Base-by-base conservation (phyloP, 139 green algal species). In the Bryopsis sp. region DNA sequence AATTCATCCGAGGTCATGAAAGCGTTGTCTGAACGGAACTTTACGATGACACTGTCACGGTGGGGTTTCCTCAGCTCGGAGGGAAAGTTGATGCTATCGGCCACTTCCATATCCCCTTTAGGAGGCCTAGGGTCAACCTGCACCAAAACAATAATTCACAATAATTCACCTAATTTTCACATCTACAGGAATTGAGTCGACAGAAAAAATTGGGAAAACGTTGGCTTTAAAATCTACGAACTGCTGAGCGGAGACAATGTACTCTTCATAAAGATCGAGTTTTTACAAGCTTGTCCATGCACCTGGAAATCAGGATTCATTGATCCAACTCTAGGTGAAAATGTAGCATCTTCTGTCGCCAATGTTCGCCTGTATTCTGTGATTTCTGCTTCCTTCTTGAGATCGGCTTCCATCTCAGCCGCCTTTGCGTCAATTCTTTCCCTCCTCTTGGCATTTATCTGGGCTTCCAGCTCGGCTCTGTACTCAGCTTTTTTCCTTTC, bases 1-100 rank as follows among this genome's bases (percentile, higher is more conserved):
- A 76, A 29, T 64, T 76, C 70, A 36, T 43, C 35, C 3, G 61
- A 48, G 28, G 70, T 76, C 70, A 76, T 76, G 62, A 58, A 76
- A 3, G 70, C 70, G 29, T 65, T 65, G 36, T 76, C 70, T 29
- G 31, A 38, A 31, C 50, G 50, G 50, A 61, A 61, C 3, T 61
- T 61, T 3, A 61, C 5, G 50, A 61, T 29, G 3, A n/a, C n/a
- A n/a, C n/a, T n/a, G 50, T 29, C 50, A 38, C 50, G 50, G 50
- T 29, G 50, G 50, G 5, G 50, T 31, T 31, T 3, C 50, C 3
- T 5, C 5, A 31, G 3, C 50, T 3, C 3, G 3, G 50, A 29
- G n/a, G n/a, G n/a, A n/a, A n/a, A 61, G 50, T 31, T 61, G 50
- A 5, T 3, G 50, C 5, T 3, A 61, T 31, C 50, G 50, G 31